Evolutionary conservation across 805 yeast genomes (phyloP), one percentile per base, ranked within the genome.

Genomic region (Peterozyma toletana): DNA sequence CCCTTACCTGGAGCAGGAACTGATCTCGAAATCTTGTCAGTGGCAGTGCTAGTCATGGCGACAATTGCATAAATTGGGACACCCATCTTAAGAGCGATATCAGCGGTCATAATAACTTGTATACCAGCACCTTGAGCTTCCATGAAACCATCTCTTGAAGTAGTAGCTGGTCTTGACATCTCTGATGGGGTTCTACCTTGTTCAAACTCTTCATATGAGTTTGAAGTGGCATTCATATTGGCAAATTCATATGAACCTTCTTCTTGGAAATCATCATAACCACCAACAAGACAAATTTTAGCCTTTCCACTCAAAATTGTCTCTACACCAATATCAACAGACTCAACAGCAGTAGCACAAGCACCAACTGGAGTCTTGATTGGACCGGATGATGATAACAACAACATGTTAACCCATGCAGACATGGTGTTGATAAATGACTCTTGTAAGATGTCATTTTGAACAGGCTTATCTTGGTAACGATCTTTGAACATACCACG

Each of bases 1-100:
- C 99, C 99, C 73, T 91, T 88, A 66, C 99, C 99, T 70, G 99
- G 99, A 62, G 99, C 99, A 53, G 99, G 99, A 53, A 93, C 91
- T 41, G 98, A 90, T 72, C 97, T 85, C 63, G 98, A 97, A 64
- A 91, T 91, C 81, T 90, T 95, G 68, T 93, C 99, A 48, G 96
- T 79, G 42, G 99, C 99, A 59, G 98, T 95, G 45, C 96, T 91
- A 46, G 96, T 77, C 77, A 90, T 70, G 44, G 95, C 99, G 56
- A 90, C 75, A 50, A 93, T 80, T 68, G 96, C 99, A 58, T 95
- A 87, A 58, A 93, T 87, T 63, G 99, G 99, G 56, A 95, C 97
- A 73, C 99, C 99, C 99, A 93, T 93, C 63, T 84, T 80, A 54
- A 93, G 58, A 34, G 99, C 99, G 53, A 93, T 73, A 53, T 84